Evolutionary conservation across 148 eudicot genomes (phyloP).

Genomic region (Camellia granthamiana): DNA sequence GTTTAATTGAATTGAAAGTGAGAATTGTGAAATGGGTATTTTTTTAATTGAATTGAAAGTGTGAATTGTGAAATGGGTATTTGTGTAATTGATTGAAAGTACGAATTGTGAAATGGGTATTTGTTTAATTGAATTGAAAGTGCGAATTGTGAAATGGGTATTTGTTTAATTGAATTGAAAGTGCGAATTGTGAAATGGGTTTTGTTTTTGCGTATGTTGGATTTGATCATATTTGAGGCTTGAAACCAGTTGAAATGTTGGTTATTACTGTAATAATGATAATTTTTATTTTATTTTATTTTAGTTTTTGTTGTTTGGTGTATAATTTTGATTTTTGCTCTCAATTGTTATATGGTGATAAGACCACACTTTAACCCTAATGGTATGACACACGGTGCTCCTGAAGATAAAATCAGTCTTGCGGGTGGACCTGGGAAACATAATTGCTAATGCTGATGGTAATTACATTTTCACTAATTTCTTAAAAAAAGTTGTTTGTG

Average conservation of each 20-base stretch:
- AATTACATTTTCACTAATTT: background rate
- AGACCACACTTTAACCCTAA: slow-evolving; percentile 94
- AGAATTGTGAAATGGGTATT: background rate
- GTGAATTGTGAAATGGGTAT: no score
- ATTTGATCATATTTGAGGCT: slow-evolving; percentile 2
- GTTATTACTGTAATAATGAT: background rate
- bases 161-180: no score
- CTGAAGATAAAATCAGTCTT: slow-evolving; percentile 89
- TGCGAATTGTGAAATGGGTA: no score
- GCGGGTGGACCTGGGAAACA: slow-evolving; percentile 99
- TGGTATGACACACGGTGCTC: slow-evolving; percentile 89
- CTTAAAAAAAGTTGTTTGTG: background rate
- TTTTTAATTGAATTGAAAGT: no score
- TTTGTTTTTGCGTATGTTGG: slow-evolving; percentile 39
- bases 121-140: no score
- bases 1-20: no score
- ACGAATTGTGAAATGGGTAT: no score
- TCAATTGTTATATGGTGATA: slow-evolving; percentile 19
- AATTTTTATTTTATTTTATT: background rate
- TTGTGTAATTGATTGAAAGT: no score
- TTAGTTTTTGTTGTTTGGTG: background rate
- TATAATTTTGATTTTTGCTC: background rate
- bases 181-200: no score
- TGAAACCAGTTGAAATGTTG: background rate
- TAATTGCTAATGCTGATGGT: slow-evolving; percentile 93